Base-by-base conservation (phyloP, 129 eudicot species). In the Chrysanthemum lavandulifolium region DNA sequence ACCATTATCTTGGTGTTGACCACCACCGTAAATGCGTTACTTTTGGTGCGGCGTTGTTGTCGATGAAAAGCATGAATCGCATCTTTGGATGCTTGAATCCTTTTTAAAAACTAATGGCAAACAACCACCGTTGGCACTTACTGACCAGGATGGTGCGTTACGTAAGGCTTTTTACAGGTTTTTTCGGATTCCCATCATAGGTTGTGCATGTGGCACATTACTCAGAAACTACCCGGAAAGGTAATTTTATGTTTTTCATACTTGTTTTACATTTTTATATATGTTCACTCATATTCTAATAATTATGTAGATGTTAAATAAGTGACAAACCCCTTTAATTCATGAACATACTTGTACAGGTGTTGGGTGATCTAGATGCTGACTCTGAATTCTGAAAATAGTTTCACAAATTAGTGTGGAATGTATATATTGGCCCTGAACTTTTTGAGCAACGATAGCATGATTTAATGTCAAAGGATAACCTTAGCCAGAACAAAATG, bases 161-260 rank as follows among this genome's bases (percentile, higher is more conserved):
- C 18, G 10, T 6, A 16, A 71, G 1, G 45, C 56, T 6, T 57
- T 15, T 0, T 11, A 7, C 0, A 3, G 0, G 8, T 56, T 2
- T 19, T 71, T 0, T 2, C 65, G 0, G 7, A 55, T 1, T 43
- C 57, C 2, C 21, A 25, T 10, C 67, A 71, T 18, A 12, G 23
- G 19, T 19, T 55, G 2, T 71, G 55, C 9, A 56, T 56, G 66
- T 71, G 75, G 66, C 56, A 56, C 13, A 55, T 57, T 5, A 19
- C 16, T 3, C 18, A 56, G 1, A 71, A 69, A 54, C 14, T 57
- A 0, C 53, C 65, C 9, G 11, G 8, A 0, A 71, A 56, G 66
- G 75, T 71, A 71, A 3, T 0, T 0, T 36, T 3, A 14, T 29
- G 4, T 14, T 9, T 7, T 9, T 9, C 8, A 6, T 14, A n/a